Evolutionary conservation across 1,139 yeast species (phyloP).

Genomic region (Yamadazyma diospyri): DNA sequence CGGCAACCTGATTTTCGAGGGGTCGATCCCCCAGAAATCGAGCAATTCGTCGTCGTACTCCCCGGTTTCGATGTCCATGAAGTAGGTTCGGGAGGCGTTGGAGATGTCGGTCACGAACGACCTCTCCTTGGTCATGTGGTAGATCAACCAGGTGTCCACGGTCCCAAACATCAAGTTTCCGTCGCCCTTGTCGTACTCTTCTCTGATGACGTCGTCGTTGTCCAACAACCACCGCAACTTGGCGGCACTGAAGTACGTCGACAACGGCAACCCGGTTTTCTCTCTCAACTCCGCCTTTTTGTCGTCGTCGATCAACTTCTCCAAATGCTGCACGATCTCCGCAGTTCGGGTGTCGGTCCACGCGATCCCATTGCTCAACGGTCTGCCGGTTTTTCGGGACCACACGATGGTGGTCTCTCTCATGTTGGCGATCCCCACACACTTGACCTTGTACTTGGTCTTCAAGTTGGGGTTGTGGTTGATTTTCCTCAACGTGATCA

Average conservation of each 20-base stretch:
- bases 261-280: slow-evolving; percentile 81
- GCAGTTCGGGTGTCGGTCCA: slow-evolving; percentile 95
- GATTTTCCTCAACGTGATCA: slow-evolving; percentile 53
- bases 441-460: slow-evolving; percentile 52
- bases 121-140: slow-evolving; percentile 73
- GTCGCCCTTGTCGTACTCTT: slow-evolving; percentile 72
- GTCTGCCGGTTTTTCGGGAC: slow-evolving; percentile 80
- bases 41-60: slow-evolving; percentile 76
- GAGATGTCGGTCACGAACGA: slow-evolving; percentile 82
- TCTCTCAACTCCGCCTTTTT: slow-evolving; percentile 55
- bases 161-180: slow-evolving; percentile 85
- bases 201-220: slow-evolving; percentile 65
- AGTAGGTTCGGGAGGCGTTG: slow-evolving; percentile 88
- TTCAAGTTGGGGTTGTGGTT: slow-evolving; percentile 51
- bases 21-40: slow-evolving; percentile 76
- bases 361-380: slow-evolving; percentile 84
- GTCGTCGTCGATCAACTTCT: slow-evolving; percentile 56
- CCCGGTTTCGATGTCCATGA: slow-evolving; percentile 76
- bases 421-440: slow-evolving; percentile 91
- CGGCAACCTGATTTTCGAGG: slow-evolving; percentile 66
- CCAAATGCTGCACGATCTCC: slow-evolving; percentile 65
- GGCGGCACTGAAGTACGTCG: slow-evolving; percentile 90
- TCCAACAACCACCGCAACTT: slow-evolving; percentile 89
- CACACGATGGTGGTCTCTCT: slow-evolving; percentile 92
- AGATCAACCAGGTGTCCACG: slow-evolving; percentile 90